Conservation (phyloP, 306 rosid species). For the Vicia villosa region DNA sequence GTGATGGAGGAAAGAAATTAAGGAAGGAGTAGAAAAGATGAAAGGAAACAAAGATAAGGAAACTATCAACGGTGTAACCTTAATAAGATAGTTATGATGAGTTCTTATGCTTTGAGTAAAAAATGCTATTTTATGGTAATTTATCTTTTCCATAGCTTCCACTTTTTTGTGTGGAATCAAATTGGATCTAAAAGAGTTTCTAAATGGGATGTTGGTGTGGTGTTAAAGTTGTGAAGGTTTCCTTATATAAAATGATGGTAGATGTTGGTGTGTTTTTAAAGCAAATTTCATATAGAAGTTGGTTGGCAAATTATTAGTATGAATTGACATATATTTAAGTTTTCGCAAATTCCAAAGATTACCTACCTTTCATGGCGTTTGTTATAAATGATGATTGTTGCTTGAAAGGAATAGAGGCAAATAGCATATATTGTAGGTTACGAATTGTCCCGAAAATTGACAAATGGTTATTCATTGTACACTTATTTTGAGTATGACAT, state of each 20-base stretch:
- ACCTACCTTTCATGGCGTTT: conserved; percentile 35
- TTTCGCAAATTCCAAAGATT: conserved; percentile 19
- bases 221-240: conserved; percentile 15
- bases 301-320: conserved; percentile 33
- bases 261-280: too few species aligned
- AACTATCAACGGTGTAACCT: conserved; percentile 45
- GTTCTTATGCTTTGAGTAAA: conserved; percentile 23
- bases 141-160: conserved; percentile 45
- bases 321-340: conserved; percentile 19
- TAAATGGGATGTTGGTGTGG: conserved; percentile 17
- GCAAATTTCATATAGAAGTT: neutral
- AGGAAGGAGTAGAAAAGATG: conserved; percentile 46
- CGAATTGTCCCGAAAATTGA: conserved; percentile 40
- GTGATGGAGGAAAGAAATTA: conserved; percentile 42
- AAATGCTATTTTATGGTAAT: conserved; percentile 34
- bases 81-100: conserved; percentile 42
- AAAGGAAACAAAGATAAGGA: conserved; percentile 54
- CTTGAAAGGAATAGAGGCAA: conserved; percentile 2
- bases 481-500: conserved; percentile 32
- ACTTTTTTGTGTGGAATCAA: conserved; percentile 4
- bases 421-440: conserved; percentile 23
- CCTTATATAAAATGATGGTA: neutral
- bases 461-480: conserved; percentile 38
- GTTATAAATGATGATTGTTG: conserved; percentile 28
- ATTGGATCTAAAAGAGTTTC: conserved; percentile 20